Conservation (phyloP, 2,329 filamentous ascomycete genomes). For the Penicillium sp. region DNA sequence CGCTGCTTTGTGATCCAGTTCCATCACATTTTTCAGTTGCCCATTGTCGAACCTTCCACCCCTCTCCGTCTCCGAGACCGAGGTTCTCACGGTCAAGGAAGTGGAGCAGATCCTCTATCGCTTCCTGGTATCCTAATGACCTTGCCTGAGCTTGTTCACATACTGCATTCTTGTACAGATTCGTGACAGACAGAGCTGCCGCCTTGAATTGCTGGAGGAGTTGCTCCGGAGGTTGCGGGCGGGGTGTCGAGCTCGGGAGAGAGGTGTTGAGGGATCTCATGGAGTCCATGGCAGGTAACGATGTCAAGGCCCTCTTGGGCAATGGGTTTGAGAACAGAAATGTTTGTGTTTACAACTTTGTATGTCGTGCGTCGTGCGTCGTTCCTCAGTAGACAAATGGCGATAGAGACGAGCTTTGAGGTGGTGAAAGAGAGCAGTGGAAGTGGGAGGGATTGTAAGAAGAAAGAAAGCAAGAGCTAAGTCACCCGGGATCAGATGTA, state of each 20-base stretch:
- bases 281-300: slow-evolving; percentile 54
- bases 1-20: slow-evolving; percentile 36
- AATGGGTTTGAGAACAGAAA: not conserved
- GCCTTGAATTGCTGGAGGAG: slow-evolving; percentile 88
- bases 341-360: not conserved
- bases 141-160: slow-evolving; percentile 72
- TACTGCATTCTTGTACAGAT: slow-evolving; percentile 89
- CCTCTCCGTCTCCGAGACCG: slow-evolving; percentile 76
- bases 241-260: slow-evolving; percentile 54
- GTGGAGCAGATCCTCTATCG: slow-evolving; percentile 80
- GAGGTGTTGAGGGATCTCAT: slow-evolving; percentile 64
- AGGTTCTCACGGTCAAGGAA: slow-evolving; percentile 82
- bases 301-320: not conserved
- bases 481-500: not conserved
- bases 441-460: not conserved
- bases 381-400: not conserved
- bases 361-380: slow-evolving; percentile 3
- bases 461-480: not conserved
- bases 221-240: slow-evolving; percentile 48
- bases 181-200: slow-evolving; percentile 89
- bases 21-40: slow-evolving; percentile 49
- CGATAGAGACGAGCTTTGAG: not conserved
- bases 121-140: slow-evolving; percentile 86
- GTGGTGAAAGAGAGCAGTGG: not conserved
- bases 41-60: slow-evolving; percentile 63